Evolutionary conservation across 805 yeast species (phyloP), one percentile per base, ranked within the genome.

Genomic region (Spathaspora boniae): DNA sequence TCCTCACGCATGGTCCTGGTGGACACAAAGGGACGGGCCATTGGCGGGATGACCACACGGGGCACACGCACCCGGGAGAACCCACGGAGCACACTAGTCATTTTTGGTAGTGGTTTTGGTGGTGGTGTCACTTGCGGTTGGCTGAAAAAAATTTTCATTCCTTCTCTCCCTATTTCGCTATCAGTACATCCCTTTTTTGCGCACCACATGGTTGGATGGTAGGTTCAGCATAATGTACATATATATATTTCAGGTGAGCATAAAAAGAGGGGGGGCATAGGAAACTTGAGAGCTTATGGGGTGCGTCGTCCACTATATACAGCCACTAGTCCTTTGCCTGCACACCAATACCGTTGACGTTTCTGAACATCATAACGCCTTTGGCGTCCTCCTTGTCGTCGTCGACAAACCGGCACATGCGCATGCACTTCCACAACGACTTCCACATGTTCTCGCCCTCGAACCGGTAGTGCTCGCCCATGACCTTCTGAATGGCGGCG

Each of bases 361-460:
- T 78, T 74, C 85, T 77, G 54, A 63, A 78, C 85, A 78, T 78
- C 59, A 65, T 58, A 44, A 83, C 78, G 42, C 86, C 86, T 31
- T 46, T 48, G 16, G 53, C 51, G 32, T 46, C 56, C 30, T 70
- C 65, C 31, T 74, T 72, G 48, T 82, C 86, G 41, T 60, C 69
- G 42, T 79, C 86, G 37, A 82, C 85, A 46, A 73, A 82, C 60
- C 80, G 86, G 60, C 89, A 82, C 41, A 70, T 44, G 60, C 89
- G 75, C 34, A 72, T 62, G 44, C 68, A 62, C 43, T 72, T 70
- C 83, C 83, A 77, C 43, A 77, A 58, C 17, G 75, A 58, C 17
- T 51, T 44, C 76, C 78, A 76, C 82, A 77, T 76, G 56, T 65
- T 72, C 50, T 74, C 78, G 45, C 66, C 76, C 22, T 60, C 50